phyloP scores from a whole-genome alignment of 164 flowering plant species.

The Umbilicus rupestris region DNA sequence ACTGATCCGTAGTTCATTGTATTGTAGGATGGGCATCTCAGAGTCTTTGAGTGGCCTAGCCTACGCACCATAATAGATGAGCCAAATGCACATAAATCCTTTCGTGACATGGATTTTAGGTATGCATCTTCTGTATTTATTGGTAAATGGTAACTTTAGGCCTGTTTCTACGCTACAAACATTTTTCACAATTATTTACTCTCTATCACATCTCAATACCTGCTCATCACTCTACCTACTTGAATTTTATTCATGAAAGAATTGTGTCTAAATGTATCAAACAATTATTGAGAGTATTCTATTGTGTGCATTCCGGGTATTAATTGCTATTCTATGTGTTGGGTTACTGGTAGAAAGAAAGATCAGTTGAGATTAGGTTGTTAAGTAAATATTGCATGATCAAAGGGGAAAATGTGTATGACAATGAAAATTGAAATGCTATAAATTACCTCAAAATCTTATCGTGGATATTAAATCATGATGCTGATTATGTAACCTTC shows the following conservation, averaged over 20 bases:
- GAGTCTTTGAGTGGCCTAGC: constrained; percentile 89
- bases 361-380: not conserved
- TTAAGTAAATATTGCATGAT: too few species aligned
- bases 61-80: constrained; percentile 64
- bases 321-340: not conserved
- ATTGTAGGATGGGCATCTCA: constrained; percentile 79
- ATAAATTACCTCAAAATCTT: not conserved
- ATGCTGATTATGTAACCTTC: not conserved
- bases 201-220: not conserved
- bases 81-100: constrained; percentile 74
- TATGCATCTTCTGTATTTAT: constrained; percentile 13
- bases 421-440: not conserved
- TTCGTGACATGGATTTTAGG: constrained; percentile 91
- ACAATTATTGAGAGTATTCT: not conserved
- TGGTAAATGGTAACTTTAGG: not conserved
- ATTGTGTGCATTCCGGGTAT: not conserved
- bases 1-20: constrained; percentile 8
- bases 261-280: not conserved
- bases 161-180: constrained; percentile 12
- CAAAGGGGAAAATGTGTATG: not conserved
- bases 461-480: not conserved
- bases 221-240: not conserved
- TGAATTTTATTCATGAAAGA: not conserved
- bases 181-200: not conserved
- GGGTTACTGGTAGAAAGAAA: not conserved